phyloP scores from a whole-genome alignment of 2,329 filamentous ascomycete species.

The Calonectria multiphialidica region DNA sequence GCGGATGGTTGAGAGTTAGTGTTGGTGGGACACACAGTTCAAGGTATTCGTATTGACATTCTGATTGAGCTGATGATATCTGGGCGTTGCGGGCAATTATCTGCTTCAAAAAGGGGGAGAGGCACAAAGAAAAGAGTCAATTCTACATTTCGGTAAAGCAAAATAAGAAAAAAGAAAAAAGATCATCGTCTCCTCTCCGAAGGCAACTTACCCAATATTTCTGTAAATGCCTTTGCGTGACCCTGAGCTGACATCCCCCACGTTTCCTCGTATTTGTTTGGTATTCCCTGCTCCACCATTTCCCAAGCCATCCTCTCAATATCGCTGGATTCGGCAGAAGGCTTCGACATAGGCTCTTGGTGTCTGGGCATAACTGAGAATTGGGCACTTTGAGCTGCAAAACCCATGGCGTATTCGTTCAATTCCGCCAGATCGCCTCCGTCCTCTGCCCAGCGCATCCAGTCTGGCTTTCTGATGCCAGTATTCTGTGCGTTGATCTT shows the following conservation, averaged over 20 bases:
- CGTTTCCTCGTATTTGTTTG: constrained; percentile 36
- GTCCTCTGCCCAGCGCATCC: constrained; percentile 51
- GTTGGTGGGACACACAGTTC: too few relatives aligned
- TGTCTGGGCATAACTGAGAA: constrained; percentile 43
- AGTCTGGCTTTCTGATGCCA: constrained; percentile 40
- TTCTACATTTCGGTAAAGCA: too few relatives aligned
- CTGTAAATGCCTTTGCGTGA: constrained; percentile 42
- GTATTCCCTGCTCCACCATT: constrained; percentile 44
- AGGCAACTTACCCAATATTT: constrained; percentile 37
- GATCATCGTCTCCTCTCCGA: constrained; percentile 5
- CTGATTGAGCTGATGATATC: too few relatives aligned
- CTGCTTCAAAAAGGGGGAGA: too few relatives aligned
- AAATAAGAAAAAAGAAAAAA: neutral
- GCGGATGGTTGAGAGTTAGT: neutral
- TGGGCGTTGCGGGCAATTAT: too few relatives aligned
- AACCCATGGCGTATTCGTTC: constrained; percentile 40
- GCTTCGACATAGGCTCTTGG: constrained; percentile 8
- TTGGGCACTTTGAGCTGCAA: constrained; percentile 41
- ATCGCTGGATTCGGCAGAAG: constrained; percentile 36
- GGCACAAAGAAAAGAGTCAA: too few relatives aligned
- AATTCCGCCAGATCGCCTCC: constrained; percentile 44
- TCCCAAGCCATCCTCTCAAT: constrained; percentile 50
- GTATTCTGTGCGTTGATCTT: constrained; percentile 28
- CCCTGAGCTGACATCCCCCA: constrained; percentile 49
- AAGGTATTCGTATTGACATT: too few relatives aligned